phyloP scores from a whole-genome alignment of 2,329 filamentous ascomycete species.

The Stenocarpella maydis region DNA sequence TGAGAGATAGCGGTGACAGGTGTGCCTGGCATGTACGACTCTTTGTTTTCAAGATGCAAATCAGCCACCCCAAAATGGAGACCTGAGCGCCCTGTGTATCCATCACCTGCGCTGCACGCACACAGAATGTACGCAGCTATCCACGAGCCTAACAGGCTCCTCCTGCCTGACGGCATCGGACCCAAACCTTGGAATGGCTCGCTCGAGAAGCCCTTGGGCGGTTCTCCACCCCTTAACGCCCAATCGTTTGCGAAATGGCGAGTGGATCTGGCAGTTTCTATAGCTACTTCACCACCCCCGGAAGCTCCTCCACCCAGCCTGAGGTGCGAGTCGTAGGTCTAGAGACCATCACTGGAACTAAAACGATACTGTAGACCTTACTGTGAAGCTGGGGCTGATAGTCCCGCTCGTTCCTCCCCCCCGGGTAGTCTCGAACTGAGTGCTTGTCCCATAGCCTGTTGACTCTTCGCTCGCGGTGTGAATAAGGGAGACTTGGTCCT shows the following conservation, averaged over 20 bases:
- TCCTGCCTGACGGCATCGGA: background rate
- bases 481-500: background rate
- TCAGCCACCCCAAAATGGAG: background rate
- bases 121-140: background rate
- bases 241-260: background rate
- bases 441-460: too few species aligned
- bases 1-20: background rate
- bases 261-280: background rate
- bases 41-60: background rate
- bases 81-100: background rate
- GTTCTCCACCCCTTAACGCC: background rate
- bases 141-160: background rate
- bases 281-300: too few species aligned
- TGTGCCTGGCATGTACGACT: too few species aligned
- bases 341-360: background rate
- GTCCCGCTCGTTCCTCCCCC: background rate
- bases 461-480: background rate
- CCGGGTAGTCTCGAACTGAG: background rate
- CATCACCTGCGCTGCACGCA: background rate
- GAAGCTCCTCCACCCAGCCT: background rate
- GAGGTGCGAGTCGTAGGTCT: background rate
- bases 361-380: background rate
- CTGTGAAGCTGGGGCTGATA: background rate
- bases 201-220: background rate
- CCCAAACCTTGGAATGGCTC: too few species aligned